These are phyloP conservation scores for Suillus weaverae DNA, from an alignment of 768 basidiomycete species.

Conservation along the genomic window DNA sequence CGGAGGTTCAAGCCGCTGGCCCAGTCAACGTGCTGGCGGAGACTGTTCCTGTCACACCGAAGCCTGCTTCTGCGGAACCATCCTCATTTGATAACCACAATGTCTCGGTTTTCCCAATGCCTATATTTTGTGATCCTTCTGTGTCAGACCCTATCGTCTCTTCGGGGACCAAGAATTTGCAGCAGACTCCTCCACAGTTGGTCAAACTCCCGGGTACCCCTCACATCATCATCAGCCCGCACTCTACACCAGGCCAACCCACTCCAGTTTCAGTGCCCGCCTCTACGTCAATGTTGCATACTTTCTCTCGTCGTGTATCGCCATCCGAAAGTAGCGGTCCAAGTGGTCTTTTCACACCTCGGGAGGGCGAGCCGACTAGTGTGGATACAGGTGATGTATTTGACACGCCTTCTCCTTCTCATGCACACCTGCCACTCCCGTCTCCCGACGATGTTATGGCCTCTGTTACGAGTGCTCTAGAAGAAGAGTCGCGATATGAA, in stretches of 20 bases:
- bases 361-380: slow-evolving; percentile 11
- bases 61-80: background rate
- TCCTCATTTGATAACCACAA: background rate
- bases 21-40: background rate
- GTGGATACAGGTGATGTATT: background rate
- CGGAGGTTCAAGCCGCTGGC: background rate
- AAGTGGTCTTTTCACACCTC: slow-evolving; percentile 42
- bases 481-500: background rate
- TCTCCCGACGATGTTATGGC: slow-evolving; percentile 4
- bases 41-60: background rate
- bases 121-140: slow-evolving; percentile 41
- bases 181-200: slow-evolving; percentile 14
- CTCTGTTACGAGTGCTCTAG: slow-evolving; percentile 5
- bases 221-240: slow-evolving; percentile 17
- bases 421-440: background rate
- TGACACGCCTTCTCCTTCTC: slow-evolving; percentile 1
- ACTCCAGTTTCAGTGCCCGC: slow-evolving; percentile 17
- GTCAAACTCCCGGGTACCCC: slow-evolving; percentile 26
- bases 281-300: slow-evolving; percentile 24
- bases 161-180: slow-evolving; percentile 6
- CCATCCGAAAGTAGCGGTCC: slow-evolving; percentile 7
- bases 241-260: slow-evolving; percentile 5
- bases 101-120: slow-evolving; percentile 31
- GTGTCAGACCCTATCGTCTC: slow-evolving; percentile 37
- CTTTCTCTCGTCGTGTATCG: slow-evolving; percentile 14